These are phyloP conservation scores for Biscogniauxia sp. DNA, from an alignment of 2,329 filamentous ascomycete genomes.

Conservation along the genomic window DNA sequence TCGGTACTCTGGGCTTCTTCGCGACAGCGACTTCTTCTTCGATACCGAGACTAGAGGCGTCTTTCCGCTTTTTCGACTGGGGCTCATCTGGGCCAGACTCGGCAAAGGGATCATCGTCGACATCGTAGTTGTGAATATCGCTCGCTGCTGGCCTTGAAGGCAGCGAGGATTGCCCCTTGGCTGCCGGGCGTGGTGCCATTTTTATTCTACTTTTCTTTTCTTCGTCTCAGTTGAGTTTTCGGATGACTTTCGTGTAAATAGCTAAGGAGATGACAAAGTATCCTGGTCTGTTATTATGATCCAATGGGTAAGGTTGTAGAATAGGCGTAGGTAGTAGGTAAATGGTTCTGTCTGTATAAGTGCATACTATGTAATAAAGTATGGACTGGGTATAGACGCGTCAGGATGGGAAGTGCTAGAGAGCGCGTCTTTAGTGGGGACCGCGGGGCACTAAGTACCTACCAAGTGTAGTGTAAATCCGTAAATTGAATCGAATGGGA, in stretches of 20 bases:
- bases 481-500: no score
- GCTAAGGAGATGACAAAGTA: not conserved
- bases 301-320: not conserved
- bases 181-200: conserved; percentile 29
- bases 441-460: not conserved
- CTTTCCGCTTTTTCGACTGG: conserved; percentile 47
- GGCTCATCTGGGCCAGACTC: conserved; percentile 41
- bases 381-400: not conserved
- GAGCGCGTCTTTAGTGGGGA: conserved; percentile 1
- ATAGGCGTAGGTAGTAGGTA: not conserved
- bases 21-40: conserved; percentile 83
- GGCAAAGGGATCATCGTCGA: conserved; percentile 53
- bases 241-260: not conserved
- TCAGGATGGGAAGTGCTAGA: conserved; percentile 7
- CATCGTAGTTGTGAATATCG: conserved; percentile 74
- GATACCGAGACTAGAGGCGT: conserved; percentile 63
- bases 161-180: conserved; percentile 10
- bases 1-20: conserved; percentile 68
- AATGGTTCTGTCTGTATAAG: conserved; percentile 1
- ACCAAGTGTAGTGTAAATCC: no score
- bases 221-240: not conserved
- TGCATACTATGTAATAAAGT: conserved; percentile 7
- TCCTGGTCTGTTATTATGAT: no score
- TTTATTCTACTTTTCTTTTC: not conserved
- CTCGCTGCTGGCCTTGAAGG: conserved; percentile 48